Conservation (phyloP, 1,284 basidiomycete species). For the Apiotrichum sp. region DNA sequence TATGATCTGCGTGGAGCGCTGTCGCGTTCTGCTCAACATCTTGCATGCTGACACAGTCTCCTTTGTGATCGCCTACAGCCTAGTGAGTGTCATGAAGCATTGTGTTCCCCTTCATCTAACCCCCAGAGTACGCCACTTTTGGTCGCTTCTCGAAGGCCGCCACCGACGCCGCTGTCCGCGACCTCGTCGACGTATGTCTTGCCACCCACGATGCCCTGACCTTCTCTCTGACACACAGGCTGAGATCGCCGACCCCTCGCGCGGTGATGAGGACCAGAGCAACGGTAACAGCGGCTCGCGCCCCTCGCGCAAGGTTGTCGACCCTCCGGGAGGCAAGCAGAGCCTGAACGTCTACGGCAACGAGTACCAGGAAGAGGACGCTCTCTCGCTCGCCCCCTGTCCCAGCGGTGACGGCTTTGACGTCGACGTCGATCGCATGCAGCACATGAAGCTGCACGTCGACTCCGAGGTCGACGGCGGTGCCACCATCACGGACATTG, state of each 20-base stretch:
- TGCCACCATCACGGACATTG: constrained; percentile 34
- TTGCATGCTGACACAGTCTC: not conserved
- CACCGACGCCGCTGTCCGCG: constrained; percentile 45
- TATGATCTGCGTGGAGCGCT: not conserved
- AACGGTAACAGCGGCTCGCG: constrained; percentile 31
- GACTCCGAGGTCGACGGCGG: constrained; percentile 37
- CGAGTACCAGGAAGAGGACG: constrained; percentile 45
- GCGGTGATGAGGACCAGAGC: constrained; percentile 21
- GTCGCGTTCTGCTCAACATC: not conserved
- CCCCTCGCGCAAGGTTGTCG: constrained; percentile 43
- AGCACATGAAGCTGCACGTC: constrained; percentile 41
- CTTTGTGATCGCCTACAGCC: constrained; percentile 13
- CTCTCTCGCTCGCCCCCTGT: constrained; percentile 39
- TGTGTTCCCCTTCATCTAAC: constrained; percentile 2
- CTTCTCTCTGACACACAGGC: constrained; percentile 22
- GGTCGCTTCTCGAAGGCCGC: constrained; percentile 43
- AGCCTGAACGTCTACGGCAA: constrained; percentile 36
- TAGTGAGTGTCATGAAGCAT: constrained; percentile 23
- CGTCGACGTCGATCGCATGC: constrained; percentile 39
- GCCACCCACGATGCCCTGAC: constrained; percentile 1
- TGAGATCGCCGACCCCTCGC: constrained; percentile 44
- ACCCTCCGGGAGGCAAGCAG: constrained; percentile 43
- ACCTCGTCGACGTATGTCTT: constrained; percentile 42
- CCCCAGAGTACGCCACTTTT: constrained; percentile 46
- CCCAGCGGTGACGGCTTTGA: constrained; percentile 40